phyloP scores from a whole-genome alignment of 345 rosid genomes.

The Salix suchowensis region DNA sequence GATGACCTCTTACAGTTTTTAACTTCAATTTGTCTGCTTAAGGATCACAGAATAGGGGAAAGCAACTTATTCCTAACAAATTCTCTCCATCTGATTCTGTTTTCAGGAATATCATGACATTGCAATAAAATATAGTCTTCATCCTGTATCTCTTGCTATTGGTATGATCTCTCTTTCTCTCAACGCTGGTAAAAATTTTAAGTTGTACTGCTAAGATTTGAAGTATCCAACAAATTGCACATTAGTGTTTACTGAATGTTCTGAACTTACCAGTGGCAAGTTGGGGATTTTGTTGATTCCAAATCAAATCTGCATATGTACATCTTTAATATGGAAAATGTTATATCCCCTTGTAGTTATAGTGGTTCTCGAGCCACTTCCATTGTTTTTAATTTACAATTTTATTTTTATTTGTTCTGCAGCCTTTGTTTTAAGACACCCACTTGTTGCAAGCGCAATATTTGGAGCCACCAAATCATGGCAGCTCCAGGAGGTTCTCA shows the following conservation, averaged over 20 bases:
- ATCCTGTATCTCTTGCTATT: slow-evolving; percentile 51
- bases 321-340: not conserved
- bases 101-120: slow-evolving; percentile 42
- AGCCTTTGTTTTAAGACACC: not conserved
- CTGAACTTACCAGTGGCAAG: not conserved
- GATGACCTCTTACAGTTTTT: not conserved
- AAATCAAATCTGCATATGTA: not conserved
- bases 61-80: not conserved
- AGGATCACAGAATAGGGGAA: not conserved
- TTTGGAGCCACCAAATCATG: slow-evolving; percentile 47
- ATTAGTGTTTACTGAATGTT: not conserved
- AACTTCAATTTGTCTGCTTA: not conserved
- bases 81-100: not conserved
- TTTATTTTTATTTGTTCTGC: no score
- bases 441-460: slow-evolving; percentile 44
- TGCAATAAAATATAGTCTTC: slow-evolving; percentile 39
- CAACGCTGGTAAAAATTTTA: not conserved
- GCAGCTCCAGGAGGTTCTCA: slow-evolving; percentile 45
- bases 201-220: not conserved
- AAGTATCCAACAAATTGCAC: not conserved
- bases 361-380: not conserved
- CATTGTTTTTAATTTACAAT: no score
- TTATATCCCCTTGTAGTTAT: not conserved
- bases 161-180: slow-evolving; percentile 27
- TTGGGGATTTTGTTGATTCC: not conserved